Percentiles rank a stretch among this genome's conserved stretches.
These are phyloP conservation scores for Penicillium bialowiezense DNA, from an alignment of 495 filamentous ascomycete genomes.

Conservation along the genomic window DNA sequence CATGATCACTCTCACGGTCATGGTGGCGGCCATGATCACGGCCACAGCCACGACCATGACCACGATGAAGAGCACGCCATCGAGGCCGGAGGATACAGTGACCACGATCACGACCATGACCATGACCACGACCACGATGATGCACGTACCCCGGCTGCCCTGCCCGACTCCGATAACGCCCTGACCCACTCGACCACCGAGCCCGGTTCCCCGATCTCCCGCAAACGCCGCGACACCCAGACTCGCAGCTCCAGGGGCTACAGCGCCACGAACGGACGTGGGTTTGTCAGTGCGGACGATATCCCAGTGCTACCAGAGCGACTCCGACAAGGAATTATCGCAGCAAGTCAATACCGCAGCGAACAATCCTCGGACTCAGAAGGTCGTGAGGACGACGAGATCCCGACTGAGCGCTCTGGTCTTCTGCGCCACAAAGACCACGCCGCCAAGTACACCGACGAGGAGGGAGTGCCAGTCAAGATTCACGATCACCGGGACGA, in stretches of 20 bases:
- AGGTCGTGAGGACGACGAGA: constrained; percentile 43
- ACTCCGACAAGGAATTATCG: constrained; percentile 88
- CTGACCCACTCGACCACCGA: constrained; percentile 36
- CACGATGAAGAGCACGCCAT: constrained; percentile 39
- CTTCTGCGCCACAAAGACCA: constrained; percentile 34
- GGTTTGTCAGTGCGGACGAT: constrained; percentile 60
- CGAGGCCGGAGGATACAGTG: constrained; percentile 39
- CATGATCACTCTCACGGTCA: constrained; percentile 77
- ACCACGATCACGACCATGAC: constrained; percentile 34
- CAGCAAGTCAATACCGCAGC: constrained; percentile 56
- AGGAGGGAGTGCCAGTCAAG: constrained; percentile 17
- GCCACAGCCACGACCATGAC: constrained; percentile 17
- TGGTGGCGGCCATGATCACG: constrained; percentile 43
- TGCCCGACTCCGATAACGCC: constrained; percentile 43
- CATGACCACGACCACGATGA: constrained; percentile 31
- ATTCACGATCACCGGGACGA: constrained; percentile 19
- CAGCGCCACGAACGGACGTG: constrained; percentile 48
- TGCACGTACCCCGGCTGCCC: constrained; percentile 23
- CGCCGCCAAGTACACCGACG: constrained; percentile 39
- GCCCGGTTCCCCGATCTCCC: constrained; percentile 26
- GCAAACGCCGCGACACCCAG: constrained; percentile 38
- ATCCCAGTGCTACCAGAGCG: constrained; percentile 86
- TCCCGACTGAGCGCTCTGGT: constrained; percentile 39
- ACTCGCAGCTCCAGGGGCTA: constrained; percentile 51
- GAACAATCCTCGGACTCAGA: constrained; percentile 56